Base-by-base conservation (phyloP, 768 basidiomycete species). In the Dioszegia aurantiaca region DNA sequence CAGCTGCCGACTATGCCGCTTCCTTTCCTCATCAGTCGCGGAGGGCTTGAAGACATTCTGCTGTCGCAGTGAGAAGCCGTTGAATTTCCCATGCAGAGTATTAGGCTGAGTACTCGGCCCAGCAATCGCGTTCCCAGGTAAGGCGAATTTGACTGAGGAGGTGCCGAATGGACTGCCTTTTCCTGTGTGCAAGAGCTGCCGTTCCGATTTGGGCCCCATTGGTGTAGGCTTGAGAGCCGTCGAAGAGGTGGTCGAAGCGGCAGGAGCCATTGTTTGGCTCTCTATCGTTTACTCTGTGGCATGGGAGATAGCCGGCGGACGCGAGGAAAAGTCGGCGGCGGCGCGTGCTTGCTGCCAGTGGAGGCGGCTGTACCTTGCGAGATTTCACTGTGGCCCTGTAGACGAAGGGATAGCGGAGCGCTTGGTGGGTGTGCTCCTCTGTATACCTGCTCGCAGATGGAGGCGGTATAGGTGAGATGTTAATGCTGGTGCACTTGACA, bases 191-290 rank as follows among this genome's bases (percentile, higher is more conserved):
- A 19, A 6, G 6, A n/a, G 41, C 11, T 19, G 19, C n/a, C 56
- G 46, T 2, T 37, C n/a, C 3, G 57, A 46, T 23, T 52, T 49
- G 2, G 57, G 57, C 4, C 57, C 57, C 1, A 24, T 58, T 4
- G 57, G 55, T 4, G 45, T 40, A 2, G 53, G 36, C 39, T 49
- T 60, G 9, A 44, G 24, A 31, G 40, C 26, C 12, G 23, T n/a
- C 8, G 54, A 19, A 6, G 45, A 19, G 1, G 53, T 14, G 16
- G 39, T 16, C 3, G 45, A 28, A 4, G 41, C 26, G n/a, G 41
- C 17, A 26, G 54, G 41, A 44, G 54, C 54, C 54, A 55, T 55
- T 4, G 28, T 42, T 30, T 21, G 24, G 36, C 37, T 53, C 51
- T 26, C 51, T 11, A 19, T 23, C 9, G 12, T 26, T 36, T 11